Evolutionary conservation across 2,329 filamentous ascomycete genomes (phyloP).

Genomic region (Furcasterigmium sp.): DNA sequence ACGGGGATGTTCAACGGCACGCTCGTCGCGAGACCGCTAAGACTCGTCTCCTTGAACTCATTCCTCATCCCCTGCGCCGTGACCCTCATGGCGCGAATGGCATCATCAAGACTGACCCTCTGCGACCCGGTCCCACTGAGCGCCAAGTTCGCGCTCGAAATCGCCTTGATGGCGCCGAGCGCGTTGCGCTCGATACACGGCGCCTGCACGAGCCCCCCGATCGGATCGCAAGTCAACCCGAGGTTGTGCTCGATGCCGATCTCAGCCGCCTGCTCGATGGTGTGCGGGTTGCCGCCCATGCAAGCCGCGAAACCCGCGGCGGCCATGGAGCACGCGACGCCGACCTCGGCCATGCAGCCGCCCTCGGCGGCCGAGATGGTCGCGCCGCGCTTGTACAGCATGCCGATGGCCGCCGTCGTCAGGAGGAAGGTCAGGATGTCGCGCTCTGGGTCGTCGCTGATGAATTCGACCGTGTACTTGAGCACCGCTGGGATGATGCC

Average conservation of each 20-base stretch:
- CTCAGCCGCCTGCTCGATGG: conserved; percentile 45
- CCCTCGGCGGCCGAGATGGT: conserved; percentile 47
- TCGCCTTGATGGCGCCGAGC: conserved; percentile 44
- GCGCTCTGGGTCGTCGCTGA: conserved; percentile 43
- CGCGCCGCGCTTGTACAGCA: conserved; percentile 48
- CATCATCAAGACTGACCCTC: conserved; percentile 44
- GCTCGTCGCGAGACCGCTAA: conserved; percentile 44
- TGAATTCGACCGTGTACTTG: conserved; percentile 44
- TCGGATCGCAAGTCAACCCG: conserved; percentile 44
- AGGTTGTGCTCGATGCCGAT: conserved; percentile 49
- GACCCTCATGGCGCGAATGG: conserved; percentile 43
- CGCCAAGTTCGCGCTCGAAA: conserved; percentile 44
- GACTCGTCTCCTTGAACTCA: conserved; percentile 48
- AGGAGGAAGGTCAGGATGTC: conserved; percentile 43
- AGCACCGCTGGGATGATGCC: conserved; percentile 46
- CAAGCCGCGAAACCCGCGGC: conserved; percentile 45
- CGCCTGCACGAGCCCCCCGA: conserved; percentile 43
- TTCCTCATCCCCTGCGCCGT: conserved; percentile 47
- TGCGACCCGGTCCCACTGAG: conserved; percentile 40
- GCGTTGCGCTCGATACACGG: conserved; percentile 48
- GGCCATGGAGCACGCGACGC: conserved; percentile 47
- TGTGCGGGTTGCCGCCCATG: conserved; percentile 45
- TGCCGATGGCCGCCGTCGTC: conserved; percentile 43
- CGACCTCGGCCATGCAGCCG: conserved; percentile 49
- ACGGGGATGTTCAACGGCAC: conserved; percentile 45